Percentiles rank a stretch among this genome's conserved stretches.
Conservation (phyloP, 805 yeast species). For the Starmerella stellata region DNA sequence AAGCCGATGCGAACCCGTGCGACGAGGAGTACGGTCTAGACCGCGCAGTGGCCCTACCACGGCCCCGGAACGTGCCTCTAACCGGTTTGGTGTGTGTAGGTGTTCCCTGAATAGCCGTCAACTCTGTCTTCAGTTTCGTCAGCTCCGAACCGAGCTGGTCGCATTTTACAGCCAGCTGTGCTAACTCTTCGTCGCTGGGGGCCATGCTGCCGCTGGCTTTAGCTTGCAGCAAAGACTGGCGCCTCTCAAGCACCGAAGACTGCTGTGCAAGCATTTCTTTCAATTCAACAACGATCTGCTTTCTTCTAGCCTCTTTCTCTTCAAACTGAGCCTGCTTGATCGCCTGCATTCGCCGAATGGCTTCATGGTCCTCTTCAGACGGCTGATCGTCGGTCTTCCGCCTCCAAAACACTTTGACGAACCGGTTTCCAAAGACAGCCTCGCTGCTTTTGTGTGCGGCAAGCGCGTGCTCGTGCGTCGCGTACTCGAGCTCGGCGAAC, state of each 20-base stretch:
- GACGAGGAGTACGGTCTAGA: not conserved
- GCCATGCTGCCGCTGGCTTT: slow-evolving; percentile 14
- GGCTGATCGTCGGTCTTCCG: slow-evolving; percentile 13
- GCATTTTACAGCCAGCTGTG: slow-evolving; percentile 5
- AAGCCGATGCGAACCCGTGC: slow-evolving; percentile 15
- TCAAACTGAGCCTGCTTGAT: slow-evolving; percentile 29
- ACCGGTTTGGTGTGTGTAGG: not conserved
- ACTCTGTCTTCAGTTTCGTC: slow-evolving; percentile 2
- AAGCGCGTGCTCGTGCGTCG: slow-evolving; percentile 25
- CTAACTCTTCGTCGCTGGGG: slow-evolving; percentile 11
- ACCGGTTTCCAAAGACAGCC: slow-evolving; percentile 33
- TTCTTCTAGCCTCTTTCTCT: slow-evolving; percentile 24
- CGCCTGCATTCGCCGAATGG: slow-evolving; percentile 24
- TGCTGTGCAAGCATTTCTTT: slow-evolving; percentile 23
- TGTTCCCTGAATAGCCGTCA: slow-evolving; percentile 7
- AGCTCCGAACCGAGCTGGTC: slow-evolving; percentile 19
- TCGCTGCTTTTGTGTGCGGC: slow-evolving; percentile 30
- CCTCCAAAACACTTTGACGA: slow-evolving; percentile 32
- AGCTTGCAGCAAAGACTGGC: slow-evolving; percentile 23
- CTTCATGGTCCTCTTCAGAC: slow-evolving; percentile 26
- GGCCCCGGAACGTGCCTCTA: too few species aligned
- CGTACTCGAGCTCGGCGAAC: slow-evolving; percentile 28
- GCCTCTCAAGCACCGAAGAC: slow-evolving; percentile 23
- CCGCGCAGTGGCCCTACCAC: not conserved
- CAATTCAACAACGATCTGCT: slow-evolving; percentile 22